Evolutionary conservation across 768 basidiomycete species (phyloP).

Genomic region (Kwoniella sp.): DNA sequence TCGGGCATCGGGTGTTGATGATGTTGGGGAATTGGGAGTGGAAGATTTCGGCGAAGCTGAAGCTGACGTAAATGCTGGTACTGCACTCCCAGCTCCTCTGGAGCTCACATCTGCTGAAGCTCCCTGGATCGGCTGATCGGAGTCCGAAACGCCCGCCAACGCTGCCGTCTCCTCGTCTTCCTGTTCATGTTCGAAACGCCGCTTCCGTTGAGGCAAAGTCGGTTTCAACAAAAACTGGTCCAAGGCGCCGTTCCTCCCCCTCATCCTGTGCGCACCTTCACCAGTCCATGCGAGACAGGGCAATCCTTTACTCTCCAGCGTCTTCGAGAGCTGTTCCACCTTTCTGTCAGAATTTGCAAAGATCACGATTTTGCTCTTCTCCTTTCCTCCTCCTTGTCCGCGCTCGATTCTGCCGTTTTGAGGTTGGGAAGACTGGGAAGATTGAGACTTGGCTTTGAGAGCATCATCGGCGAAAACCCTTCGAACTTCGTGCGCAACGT

Average conservation of each 20-base stretch:
- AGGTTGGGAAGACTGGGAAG: neutral
- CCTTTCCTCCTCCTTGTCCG: no score
- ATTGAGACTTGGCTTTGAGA: slow-evolving; percentile 16
- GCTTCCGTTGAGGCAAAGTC: neutral
- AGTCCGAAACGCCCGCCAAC: no score
- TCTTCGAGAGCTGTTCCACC: slow-evolving; percentile 65
- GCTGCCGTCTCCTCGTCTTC: slow-evolving; percentile 5
- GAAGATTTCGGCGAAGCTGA: neutral
- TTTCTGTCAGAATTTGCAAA: slow-evolving; percentile 78
- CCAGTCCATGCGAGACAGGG: slow-evolving; percentile 64
- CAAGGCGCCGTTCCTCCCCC: slow-evolving; percentile 76
- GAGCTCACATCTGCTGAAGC: no score
- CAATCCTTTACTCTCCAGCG: slow-evolving; percentile 67
- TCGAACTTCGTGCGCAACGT: slow-evolving; percentile 73
- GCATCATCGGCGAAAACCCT: slow-evolving; percentile 67
- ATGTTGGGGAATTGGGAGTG: no score
- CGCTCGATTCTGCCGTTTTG: slow-evolving; percentile 58
- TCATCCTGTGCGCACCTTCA: slow-evolving; percentile 62
- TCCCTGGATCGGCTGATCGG: no score
- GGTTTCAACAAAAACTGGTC: slow-evolving; percentile 65
- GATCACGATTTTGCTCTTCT: slow-evolving; percentile 70
- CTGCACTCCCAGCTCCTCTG: neutral
- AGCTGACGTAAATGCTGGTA: neutral
- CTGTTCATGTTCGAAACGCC: slow-evolving; percentile 1
- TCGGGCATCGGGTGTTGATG: slow-evolving; percentile 14